These are phyloP conservation scores for Xylaria cubensis DNA, from an alignment of 495 filamentous ascomycete species.

Conservation along the genomic window DNA sequence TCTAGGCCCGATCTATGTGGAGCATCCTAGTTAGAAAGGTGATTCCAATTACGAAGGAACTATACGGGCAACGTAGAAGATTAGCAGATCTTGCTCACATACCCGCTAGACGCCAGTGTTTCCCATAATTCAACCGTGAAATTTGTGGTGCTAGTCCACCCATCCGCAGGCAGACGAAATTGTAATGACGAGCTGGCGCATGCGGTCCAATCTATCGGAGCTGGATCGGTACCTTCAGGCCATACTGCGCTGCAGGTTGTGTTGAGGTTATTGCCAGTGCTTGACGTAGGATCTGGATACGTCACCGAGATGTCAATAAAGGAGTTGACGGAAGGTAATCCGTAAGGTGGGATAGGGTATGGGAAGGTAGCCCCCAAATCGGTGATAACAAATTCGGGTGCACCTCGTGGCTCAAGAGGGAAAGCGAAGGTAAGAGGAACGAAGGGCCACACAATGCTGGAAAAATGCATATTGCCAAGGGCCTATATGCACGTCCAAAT, in stretches of 20 bases:
- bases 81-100: slow-evolving; percentile 10
- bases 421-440: slow-evolving; percentile 30
- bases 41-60: background rate
- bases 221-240: slow-evolving; percentile 30
- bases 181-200: slow-evolving; percentile 30
- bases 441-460: slow-evolving; percentile 20
- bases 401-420: slow-evolving; percentile 30
- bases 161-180: slow-evolving; percentile 32
- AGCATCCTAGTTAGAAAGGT: background rate
- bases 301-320: slow-evolving; percentile 44
- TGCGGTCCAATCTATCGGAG: slow-evolving; percentile 32
- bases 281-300: slow-evolving; percentile 77
- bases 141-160: slow-evolving; percentile 32
- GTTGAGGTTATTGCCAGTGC: slow-evolving; percentile 54
- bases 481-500: too few relatives aligned
- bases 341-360: slow-evolving; percentile 29
- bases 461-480: background rate
- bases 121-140: slow-evolving; percentile 36
- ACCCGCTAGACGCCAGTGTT: slow-evolving; percentile 31
- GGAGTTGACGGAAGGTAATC: slow-evolving; percentile 30
- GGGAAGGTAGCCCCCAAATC: slow-evolving; percentile 35
- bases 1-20: slow-evolving; percentile 31
- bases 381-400: slow-evolving; percentile 34
- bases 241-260: slow-evolving; percentile 36
- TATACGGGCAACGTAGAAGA: background rate